Evolutionary conservation across 345 rosid genomes (phyloP).

Genomic region (Combretum micranthum): DNA sequence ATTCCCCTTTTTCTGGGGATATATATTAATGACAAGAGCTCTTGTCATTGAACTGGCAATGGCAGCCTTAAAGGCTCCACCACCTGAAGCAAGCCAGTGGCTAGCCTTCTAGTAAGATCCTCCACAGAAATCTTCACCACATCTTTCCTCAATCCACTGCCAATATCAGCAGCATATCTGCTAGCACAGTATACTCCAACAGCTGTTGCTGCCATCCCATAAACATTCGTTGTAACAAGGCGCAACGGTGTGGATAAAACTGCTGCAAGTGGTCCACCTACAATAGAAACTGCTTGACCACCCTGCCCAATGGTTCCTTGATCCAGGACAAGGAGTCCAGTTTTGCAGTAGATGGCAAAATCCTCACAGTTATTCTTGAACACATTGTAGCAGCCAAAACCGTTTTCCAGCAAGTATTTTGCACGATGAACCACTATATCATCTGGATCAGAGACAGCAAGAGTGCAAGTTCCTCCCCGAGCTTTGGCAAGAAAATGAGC

Average conservation of each 20-base stretch:
- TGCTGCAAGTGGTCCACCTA: conserved; percentile 80
- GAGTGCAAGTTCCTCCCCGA: conserved; percentile 92
- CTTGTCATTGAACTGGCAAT: no score
- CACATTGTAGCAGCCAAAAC: conserved; percentile 75
- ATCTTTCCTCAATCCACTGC: conserved; percentile 57
- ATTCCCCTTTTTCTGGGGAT: background rate
- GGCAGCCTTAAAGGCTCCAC: conserved; percentile 22
- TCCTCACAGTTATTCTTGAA: conserved; percentile 88
- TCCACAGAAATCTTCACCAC: conserved; percentile 67
- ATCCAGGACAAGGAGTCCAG: conserved; percentile 57
- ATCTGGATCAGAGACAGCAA: conserved; percentile 49
- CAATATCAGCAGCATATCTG: conserved; percentile 83
- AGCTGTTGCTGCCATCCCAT: conserved; percentile 82
- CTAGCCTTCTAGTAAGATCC: conserved; percentile 61
- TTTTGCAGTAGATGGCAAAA: conserved; percentile 77
- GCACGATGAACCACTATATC: conserved; percentile 62
- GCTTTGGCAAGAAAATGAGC: conserved; percentile 79
- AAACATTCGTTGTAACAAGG: conserved; percentile 64
- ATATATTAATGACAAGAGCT: no score
- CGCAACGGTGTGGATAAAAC: conserved; percentile 63
- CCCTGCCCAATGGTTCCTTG: conserved; percentile 69
- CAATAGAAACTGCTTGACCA: conserved; percentile 70
- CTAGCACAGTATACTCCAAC: conserved; percentile 71
- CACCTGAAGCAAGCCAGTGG: conserved; percentile 52
- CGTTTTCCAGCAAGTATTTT: conserved; percentile 65